These are phyloP conservation scores for Tolypocladium cylindrosporum DNA, from an alignment of 2,329 filamentous ascomycete species.

Conservation along the genomic window DNA sequence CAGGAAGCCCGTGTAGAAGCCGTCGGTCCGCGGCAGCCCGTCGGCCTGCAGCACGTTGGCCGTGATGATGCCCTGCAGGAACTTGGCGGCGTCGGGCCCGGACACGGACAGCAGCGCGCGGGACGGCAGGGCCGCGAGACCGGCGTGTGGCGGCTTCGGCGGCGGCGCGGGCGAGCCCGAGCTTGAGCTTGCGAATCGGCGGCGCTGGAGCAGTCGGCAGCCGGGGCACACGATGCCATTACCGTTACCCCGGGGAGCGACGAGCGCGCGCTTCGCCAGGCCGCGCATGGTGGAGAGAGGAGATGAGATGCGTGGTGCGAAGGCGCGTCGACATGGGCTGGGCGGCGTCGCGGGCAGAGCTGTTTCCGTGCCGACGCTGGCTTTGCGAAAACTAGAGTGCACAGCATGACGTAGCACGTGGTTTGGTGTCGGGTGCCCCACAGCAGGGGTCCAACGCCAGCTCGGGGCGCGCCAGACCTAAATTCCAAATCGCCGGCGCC, in stretches of 20 bases:
- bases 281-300: slow-evolving; percentile 9
- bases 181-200: slow-evolving; percentile 18
- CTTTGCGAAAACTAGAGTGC: neutral
- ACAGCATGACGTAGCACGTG: neutral
- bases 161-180: slow-evolving; percentile 14
- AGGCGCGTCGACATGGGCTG: neutral
- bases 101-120: slow-evolving; percentile 71
- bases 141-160: slow-evolving; percentile 33
- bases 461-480: neutral
- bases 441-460: neutral
- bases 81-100: slow-evolving; percentile 71
- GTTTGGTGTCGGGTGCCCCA: neutral
- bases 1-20: slow-evolving; percentile 75
- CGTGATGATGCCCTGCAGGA: slow-evolving; percentile 82
- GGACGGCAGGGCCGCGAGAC: slow-evolving; percentile 51
- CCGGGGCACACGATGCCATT: slow-evolving; percentile 16
- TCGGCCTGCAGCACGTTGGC: slow-evolving; percentile 34
- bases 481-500: neutral
- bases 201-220: slow-evolving; percentile 19
- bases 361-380: neutral
- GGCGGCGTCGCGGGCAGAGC: neutral
- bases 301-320: neutral
- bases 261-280: slow-evolving; percentile 10
- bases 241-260: slow-evolving; percentile 5
- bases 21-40: slow-evolving; percentile 28